Evolutionary conservation across 768 basidiomycete species (phyloP), one percentile per base, ranked within the genome.

Genomic region (Boletus fagicola): DNA sequence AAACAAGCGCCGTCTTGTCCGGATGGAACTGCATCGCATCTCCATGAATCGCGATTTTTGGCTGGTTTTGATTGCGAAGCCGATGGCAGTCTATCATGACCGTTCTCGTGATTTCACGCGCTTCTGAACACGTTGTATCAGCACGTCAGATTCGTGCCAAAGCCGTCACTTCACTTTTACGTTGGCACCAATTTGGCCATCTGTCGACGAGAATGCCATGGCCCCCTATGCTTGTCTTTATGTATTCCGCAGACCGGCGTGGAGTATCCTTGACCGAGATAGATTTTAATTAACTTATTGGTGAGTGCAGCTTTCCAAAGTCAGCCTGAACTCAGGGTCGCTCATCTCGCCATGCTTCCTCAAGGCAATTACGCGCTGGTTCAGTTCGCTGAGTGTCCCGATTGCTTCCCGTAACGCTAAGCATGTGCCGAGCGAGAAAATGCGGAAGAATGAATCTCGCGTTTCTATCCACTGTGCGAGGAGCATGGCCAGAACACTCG

Each of bases 291-390:
- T 71, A 67, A 56, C 69, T 67, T 67, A 53, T 64, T 55, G 61
- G 57, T 63, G 65, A 65, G 63, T 59, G 57, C 50, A 55, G 28
- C 61, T 59, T 64, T 58, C 67, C 53, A 67, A 65, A 61, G 51
- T 60, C 45, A 54, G 61, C 51, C 50, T 51, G 53, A 39, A 28
- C 51, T 63, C 65, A 73, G 72, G 70, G 70, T 71, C 66, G 57
- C 36, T 45, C 59, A 56, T 59, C 31, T 73, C 59, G 62, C 65
- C 64, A 68, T 62, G 62, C 61, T 36, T 59, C 70, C 70, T 68
- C 72, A 64, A 73, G 70, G 70, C 72, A 65, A 63, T 62, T 73
- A 73, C 64, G 70, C 72, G 68, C 70, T 72, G 70, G 69, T 36
- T 70, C 70, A 67, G 57, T 70, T 72, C 72, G 70, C 72, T 72